A percentile compares a stretch with the other conserved stretches of the same genome.
Conservation (phyloP, 805 yeast species). For the Barnettozyma californica region DNA sequence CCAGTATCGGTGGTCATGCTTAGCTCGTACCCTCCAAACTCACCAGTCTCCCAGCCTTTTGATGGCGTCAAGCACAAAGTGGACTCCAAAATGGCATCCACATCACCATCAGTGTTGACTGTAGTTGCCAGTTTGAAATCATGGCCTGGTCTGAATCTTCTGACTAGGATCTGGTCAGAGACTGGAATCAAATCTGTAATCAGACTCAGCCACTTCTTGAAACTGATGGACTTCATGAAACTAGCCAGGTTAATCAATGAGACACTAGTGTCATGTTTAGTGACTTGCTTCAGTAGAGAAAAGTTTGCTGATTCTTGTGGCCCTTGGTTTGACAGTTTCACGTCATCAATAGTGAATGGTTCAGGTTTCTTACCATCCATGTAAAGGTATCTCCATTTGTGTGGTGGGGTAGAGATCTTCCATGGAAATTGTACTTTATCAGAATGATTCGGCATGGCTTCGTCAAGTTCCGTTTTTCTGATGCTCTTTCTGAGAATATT, state of each 20-base stretch:
- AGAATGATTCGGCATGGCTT: conserved; percentile 50
- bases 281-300: conserved; percentile 25
- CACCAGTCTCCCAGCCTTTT: conserved; percentile 82
- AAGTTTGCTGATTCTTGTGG: conserved; percentile 56
- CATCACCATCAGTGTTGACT: conserved; percentile 31
- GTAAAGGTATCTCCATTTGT: conserved; percentile 82
- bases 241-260: conserved; percentile 49
- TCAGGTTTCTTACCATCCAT: conserved; percentile 56
- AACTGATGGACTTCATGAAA: conserved; percentile 55
- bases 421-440: conserved; percentile 65
- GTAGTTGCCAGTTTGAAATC: conserved; percentile 90
- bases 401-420: conserved; percentile 92
- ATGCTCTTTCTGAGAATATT: conserved; percentile 39
- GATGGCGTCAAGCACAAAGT: conserved; percentile 80
- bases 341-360: conserved; percentile 27
- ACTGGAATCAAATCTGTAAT: conserved; percentile 60
- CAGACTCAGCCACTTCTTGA: conserved; percentile 60
- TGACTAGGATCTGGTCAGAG: conserved; percentile 61
- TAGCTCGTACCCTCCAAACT: conserved; percentile 89
- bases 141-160: conserved; percentile 92
- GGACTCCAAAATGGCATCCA: conserved; percentile 60
- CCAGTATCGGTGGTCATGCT: conserved; percentile 60
- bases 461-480: conserved; percentile 55
- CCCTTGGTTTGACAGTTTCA: conserved; percentile 30
- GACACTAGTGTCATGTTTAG: conserved; percentile 27